A percentile compares a stretch with the other conserved stretches of the same genome.
phyloP scores from a whole-genome alignment of 345 rosid genomes.

The Rubroshorea leprosula region DNA sequence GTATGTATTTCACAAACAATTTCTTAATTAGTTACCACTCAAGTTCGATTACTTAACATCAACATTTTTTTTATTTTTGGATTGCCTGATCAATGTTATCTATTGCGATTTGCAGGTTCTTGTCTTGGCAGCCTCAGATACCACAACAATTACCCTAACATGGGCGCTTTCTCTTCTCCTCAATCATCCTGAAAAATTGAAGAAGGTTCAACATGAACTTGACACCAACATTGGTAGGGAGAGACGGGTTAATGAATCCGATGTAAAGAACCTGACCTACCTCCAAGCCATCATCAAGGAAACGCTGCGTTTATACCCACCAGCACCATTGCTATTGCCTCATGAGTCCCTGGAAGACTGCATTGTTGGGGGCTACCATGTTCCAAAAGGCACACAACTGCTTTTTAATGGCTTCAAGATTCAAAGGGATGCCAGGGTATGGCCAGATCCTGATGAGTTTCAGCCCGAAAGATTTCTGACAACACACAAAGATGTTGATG shows the following conservation, averaged over 20 bases:
- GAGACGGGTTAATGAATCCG: slow-evolving; percentile 19
- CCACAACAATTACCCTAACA: slow-evolving; percentile 13
- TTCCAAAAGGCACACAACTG: slow-evolving; percentile 22
- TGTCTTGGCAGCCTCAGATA: slow-evolving; percentile 18
- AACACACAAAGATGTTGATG: slow-evolving; percentile 7
- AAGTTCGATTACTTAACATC: not conserved
- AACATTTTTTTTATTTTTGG: not conserved
- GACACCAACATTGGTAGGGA: slow-evolving; percentile 19
- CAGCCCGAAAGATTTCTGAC: slow-evolving; percentile 26
- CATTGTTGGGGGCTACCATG: slow-evolving; percentile 16
- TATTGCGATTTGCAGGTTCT: slow-evolving; percentile 6
- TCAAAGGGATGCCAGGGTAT: slow-evolving; percentile 20
- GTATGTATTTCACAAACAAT: slow-evolving; percentile 2
- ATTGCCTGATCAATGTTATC: not conserved
- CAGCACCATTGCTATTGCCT: slow-evolving; percentile 14
- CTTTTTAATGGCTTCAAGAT: slow-evolving; percentile 21
- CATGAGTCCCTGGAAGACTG: slow-evolving; percentile 23
- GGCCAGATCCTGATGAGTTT: slow-evolving; percentile 23
- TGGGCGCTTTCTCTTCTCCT: slow-evolving; percentile 24
- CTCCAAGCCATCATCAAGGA: slow-evolving; percentile 26
- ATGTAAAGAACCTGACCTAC: slow-evolving; percentile 18
- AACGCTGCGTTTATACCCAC: slow-evolving; percentile 18
- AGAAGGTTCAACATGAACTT: slow-evolving; percentile 21
- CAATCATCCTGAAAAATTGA: slow-evolving; percentile 6
- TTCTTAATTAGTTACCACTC: too few relatives aligned